Conservation (phyloP, 805 yeast genomes). For the Candida railenensis region DNA sequence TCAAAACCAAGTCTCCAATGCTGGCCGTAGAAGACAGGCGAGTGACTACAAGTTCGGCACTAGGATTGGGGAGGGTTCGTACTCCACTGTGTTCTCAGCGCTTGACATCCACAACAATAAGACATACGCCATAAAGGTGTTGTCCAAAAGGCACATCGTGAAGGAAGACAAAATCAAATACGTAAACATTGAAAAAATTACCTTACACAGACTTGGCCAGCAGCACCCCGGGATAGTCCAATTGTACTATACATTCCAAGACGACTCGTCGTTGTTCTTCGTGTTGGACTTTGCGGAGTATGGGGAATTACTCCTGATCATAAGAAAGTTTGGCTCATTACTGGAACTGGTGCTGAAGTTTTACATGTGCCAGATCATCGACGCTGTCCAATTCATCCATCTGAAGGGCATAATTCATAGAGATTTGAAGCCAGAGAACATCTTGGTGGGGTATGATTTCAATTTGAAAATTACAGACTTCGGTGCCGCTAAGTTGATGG, state of each 20-base stretch:
- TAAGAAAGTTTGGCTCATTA: constrained; percentile 74
- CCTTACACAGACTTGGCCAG: constrained; percentile 80
- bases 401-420: constrained; percentile 87
- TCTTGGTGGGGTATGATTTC: constrained; percentile 80
- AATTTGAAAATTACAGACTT: constrained; percentile 92
- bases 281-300: constrained; percentile 93
- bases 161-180: constrained; percentile 93
- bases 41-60: constrained; percentile 88
- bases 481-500: constrained; percentile 89
- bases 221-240: constrained; percentile 93
- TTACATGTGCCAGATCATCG: constrained; percentile 85
- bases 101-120: constrained; percentile 69
- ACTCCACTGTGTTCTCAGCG: constrained; percentile 90
- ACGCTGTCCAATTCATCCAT: constrained; percentile 87
- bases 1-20: background rate
- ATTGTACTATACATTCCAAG: constrained; percentile 92
- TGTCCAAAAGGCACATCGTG: constrained; percentile 89
- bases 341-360: constrained; percentile 74
- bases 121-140: constrained; percentile 86
- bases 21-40: constrained; percentile 48
- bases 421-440: constrained; percentile 93
- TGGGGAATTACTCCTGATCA: constrained; percentile 85
- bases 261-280: constrained; percentile 80
- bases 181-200: constrained; percentile 91
- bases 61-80: constrained; percentile 92